A percentile compares a stretch with the other conserved stretches of the same genome.
phyloP scores from a whole-genome alignment of 805 yeast genomes.

The Lipomyces anomalus region DNA sequence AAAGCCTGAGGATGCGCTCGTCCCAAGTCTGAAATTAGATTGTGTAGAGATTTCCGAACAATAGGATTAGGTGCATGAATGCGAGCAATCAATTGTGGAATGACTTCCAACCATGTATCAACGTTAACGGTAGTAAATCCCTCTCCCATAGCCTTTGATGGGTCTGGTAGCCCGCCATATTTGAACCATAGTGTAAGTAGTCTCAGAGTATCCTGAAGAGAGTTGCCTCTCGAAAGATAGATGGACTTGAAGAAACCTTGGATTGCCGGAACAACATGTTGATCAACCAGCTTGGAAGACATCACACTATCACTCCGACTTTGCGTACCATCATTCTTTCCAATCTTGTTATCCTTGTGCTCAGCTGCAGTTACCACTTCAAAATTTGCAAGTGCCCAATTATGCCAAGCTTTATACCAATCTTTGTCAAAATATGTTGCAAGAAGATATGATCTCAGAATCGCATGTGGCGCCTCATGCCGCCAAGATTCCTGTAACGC shows the following conservation, averaged over 20 bases:
- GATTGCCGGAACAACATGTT: conserved; percentile 93
- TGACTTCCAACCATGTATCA: conserved; percentile 91
- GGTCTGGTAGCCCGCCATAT: conserved; percentile 89
- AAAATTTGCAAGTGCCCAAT: conserved; percentile 97
- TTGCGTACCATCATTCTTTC: conserved; percentile 25
- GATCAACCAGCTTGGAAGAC: conserved; percentile 51
- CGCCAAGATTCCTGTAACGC: conserved; percentile 77
- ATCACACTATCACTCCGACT: conserved; percentile 20
- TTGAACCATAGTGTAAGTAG: conserved; percentile 91
- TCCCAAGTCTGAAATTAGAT: conserved; percentile 79
- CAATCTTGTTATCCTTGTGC: conserved; percentile 26
- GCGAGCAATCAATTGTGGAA: conserved; percentile 92
- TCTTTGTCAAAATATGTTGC: conserved; percentile 90
- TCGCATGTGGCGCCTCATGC: conserved; percentile 62
- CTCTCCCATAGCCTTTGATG: conserved; percentile 81
- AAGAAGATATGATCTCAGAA: conserved; percentile 81
- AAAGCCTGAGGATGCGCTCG: conserved; percentile 96
- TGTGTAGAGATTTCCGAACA: conserved; percentile 74
- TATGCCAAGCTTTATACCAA: conserved; percentile 99
- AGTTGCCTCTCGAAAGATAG: conserved; percentile 75
- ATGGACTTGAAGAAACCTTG: conserved; percentile 94
- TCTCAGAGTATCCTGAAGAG: conserved; percentile 87
- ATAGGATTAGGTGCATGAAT: conserved; percentile 90
- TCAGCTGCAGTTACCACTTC: conserved; percentile 73
- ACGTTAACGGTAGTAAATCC: conserved; percentile 85